phyloP scores from a whole-genome alignment of 163 green algal genomes.

The Dunaliella salina region DNA sequence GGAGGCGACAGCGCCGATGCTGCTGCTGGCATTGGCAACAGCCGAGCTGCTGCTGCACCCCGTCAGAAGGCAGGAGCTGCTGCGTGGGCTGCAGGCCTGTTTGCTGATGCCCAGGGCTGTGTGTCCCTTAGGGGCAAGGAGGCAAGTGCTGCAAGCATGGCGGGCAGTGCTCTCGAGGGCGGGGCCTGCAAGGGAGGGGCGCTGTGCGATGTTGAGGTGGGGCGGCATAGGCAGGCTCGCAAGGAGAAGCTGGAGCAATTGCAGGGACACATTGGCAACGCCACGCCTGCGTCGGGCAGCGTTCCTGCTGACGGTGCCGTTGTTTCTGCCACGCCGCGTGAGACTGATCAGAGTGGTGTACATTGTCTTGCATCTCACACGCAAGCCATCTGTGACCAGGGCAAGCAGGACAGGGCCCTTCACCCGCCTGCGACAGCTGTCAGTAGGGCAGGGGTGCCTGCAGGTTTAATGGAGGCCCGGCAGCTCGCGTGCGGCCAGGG shows the following conservation, averaged over 20 bases:
- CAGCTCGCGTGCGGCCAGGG: neutral
- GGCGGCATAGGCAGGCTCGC: neutral
- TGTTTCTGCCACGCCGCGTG: too few species aligned
- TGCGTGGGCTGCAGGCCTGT: neutral
- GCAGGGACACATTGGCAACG: too few species aligned
- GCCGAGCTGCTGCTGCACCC: too few species aligned
- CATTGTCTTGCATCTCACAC: too few species aligned
- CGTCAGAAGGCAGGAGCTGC: neutral
- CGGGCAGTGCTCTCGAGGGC: neutral
- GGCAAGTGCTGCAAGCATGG: neutral
- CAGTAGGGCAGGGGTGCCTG: neutral
- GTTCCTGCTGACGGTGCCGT: too few species aligned
- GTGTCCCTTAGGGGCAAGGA: neutral
- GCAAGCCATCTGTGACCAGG: too few species aligned
- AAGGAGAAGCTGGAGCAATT: too few species aligned
- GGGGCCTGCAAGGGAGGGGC: neutral
- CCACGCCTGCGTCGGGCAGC: too few species aligned
- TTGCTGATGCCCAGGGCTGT: neutral
- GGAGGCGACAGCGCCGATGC: neutral
- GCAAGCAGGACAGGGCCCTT: neutral
- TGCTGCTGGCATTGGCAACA: neutral
- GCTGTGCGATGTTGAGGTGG: neutral
- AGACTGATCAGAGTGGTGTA: too few species aligned
- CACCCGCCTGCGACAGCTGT: neutral
- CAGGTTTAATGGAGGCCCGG: neutral